A percentile compares a stretch with the other conserved stretches of the same genome.
Conservation (phyloP, 2,329 filamentous ascomycete genomes). For the Aspergillus quadricinctus region DNA sequence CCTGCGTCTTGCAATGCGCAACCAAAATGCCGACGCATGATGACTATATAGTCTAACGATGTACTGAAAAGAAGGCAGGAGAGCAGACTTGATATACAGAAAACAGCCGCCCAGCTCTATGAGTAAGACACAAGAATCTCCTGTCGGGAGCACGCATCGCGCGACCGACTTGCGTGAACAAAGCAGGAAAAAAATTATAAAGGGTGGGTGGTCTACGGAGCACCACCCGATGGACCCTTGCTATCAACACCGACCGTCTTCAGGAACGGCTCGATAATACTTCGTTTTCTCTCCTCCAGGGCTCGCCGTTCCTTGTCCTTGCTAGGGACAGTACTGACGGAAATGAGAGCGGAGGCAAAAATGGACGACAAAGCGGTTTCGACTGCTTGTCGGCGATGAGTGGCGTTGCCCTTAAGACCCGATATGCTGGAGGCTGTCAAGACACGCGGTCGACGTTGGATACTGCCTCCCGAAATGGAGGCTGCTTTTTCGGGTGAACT, state of each 20-base stretch:
- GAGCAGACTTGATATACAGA: background rate
- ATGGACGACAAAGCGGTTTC: constrained; percentile 61
- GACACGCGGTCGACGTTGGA: constrained; percentile 26
- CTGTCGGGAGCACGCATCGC: too few relatives aligned
- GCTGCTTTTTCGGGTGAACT: constrained; percentile 21
- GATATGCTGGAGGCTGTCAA: constrained; percentile 22
- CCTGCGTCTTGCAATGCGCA: background rate
- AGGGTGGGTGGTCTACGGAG: constrained; percentile 3
- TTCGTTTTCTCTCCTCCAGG: constrained; percentile 60
- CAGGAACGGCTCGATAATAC: constrained; percentile 68
- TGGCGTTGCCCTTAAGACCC: constrained; percentile 31
- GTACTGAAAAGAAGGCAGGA: background rate
- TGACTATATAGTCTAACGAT: background rate
- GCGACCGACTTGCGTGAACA: background rate
- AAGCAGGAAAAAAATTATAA: background rate
- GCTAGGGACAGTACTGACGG: constrained; percentile 37
- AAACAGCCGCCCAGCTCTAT: background rate
- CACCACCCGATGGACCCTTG: constrained; percentile 29
- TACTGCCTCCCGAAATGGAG: constrained; percentile 26
- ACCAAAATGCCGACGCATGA: background rate
- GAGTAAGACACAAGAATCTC: background rate
- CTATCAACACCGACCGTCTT: constrained; percentile 35
- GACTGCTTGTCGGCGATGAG: constrained; percentile 55
- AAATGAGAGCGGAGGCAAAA: constrained; percentile 62
- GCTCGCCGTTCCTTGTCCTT: constrained; percentile 58